phyloP scores from a whole-genome alignment of 352 stramenopile genomes.

The Pythium chondricola region DNA sequence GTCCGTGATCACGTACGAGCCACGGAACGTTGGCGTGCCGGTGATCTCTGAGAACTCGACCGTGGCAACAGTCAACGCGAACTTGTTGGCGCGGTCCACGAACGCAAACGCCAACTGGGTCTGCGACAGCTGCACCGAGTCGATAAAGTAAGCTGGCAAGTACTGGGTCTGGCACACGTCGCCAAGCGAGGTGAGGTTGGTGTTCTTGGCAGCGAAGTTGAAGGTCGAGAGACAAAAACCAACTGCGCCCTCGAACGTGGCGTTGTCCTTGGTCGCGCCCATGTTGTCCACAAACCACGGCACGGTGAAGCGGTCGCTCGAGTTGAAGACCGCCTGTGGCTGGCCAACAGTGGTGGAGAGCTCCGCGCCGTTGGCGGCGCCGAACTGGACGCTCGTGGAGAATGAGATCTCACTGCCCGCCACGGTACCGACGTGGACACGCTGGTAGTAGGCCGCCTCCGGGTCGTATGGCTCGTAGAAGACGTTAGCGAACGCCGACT shows the following conservation, averaged over 20 bases:
- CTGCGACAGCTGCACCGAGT: slow-evolving; percentile 60
- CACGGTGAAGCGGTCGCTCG: slow-evolving; percentile 51
- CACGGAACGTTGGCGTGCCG: slow-evolving; percentile 53
- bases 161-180: slow-evolving; percentile 50
- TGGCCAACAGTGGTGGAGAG: slow-evolving; percentile 46
- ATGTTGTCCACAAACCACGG: slow-evolving; percentile 59
- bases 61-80: slow-evolving; percentile 58
- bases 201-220: slow-evolving; percentile 16
- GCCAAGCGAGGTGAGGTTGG: slow-evolving; percentile 21
- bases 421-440: slow-evolving; percentile 45
- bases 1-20: slow-evolving; percentile 57
- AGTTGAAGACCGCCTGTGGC: slow-evolving; percentile 56
- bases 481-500: slow-evolving; percentile 50
- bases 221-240: slow-evolving; percentile 58
- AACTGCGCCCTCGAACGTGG: slow-evolving; percentile 29
- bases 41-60: slow-evolving; percentile 62
- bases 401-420: slow-evolving; percentile 43
- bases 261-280: slow-evolving; percentile 39
- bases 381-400: slow-evolving; percentile 47
- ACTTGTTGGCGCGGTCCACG: slow-evolving; percentile 68
- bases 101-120: slow-evolving; percentile 58
- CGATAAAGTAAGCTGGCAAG: slow-evolving; percentile 63
- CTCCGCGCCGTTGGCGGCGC: slow-evolving; percentile 29
- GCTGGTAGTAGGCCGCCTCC: slow-evolving; percentile 44
- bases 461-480: slow-evolving; percentile 65